phyloP scores from a whole-genome alignment of 2,329 filamentous ascomycete species.

The Aspergillus udagawae region DNA sequence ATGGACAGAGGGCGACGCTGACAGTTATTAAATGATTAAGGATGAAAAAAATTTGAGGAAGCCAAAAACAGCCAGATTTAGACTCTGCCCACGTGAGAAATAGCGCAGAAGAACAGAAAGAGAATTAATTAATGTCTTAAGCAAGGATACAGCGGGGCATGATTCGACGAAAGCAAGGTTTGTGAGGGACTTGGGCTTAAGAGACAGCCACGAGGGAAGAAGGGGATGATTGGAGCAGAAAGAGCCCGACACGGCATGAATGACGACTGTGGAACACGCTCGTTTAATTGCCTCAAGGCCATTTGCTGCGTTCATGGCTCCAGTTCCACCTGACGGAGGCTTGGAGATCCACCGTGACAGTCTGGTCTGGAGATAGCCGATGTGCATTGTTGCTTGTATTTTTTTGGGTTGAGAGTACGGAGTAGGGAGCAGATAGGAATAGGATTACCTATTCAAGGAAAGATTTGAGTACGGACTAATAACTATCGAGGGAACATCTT shows the following conservation, averaged over 20 bases:
- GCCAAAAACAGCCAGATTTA: background rate
- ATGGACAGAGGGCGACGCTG: background rate
- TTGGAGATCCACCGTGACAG: background rate
- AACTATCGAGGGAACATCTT: too few relatives aligned
- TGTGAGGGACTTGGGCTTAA: too few relatives aligned
- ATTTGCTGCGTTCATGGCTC: background rate
- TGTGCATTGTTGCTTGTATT: background rate
- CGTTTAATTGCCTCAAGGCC: background rate
- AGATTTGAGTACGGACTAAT: background rate
- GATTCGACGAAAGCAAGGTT: background rate
- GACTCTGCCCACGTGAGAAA: background rate
- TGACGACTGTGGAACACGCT: background rate
- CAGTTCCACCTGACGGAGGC: background rate
- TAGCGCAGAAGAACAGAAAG: background rate
- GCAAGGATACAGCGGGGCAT: background rate
- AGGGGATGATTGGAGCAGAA: too few relatives aligned
- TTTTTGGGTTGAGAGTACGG: too few relatives aligned
- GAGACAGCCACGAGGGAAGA: too few relatives aligned
- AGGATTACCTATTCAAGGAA: background rate
- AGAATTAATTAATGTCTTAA: background rate
- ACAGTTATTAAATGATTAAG: background rate
- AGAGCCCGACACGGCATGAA: background rate
- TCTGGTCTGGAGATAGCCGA: background rate
- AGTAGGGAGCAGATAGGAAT: background rate
- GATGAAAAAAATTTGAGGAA: background rate